Evolutionary conservation across 371 early-diverging fungal species (phyloP).

Genomic region (Mortierella sp.): DNA sequence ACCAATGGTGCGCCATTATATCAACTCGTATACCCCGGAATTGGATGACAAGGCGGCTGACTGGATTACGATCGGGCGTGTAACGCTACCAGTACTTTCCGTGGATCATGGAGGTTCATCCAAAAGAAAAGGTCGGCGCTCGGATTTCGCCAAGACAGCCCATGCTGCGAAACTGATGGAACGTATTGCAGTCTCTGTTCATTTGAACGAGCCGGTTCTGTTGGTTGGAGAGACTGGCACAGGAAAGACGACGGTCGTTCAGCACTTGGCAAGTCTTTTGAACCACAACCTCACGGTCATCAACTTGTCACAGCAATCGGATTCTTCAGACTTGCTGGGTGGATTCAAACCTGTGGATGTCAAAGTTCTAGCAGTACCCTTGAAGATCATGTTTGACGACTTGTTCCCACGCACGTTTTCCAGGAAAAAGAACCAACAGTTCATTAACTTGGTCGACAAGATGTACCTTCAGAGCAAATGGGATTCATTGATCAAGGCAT

Average conservation of each 20-base stretch:
- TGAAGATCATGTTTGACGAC: constrained; percentile 87
- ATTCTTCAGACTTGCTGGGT: constrained; percentile 97
- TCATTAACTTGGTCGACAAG: constrained; percentile 81
- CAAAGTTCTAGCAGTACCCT: constrained; percentile 79
- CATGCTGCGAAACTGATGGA: constrained; percentile 86
- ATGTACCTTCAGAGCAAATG: constrained; percentile 81
- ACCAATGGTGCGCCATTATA: constrained; percentile 77
- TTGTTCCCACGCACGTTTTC: constrained; percentile 92
- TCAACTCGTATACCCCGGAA: constrained; percentile 77
- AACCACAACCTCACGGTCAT: constrained; percentile 88
- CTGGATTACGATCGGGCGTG: constrained; percentile 75
- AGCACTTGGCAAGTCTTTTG: constrained; percentile 89
- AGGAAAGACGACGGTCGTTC: constrained; percentile 99
- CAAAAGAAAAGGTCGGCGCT: constrained; percentile 39
- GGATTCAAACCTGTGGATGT: constrained; percentile 97
- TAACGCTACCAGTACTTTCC: constrained; percentile 60
- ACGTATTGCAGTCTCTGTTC: constrained; percentile 83
- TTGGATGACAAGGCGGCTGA: constrained; percentile 58
- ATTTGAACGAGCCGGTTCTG: constrained; percentile 88
- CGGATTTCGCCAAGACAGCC: constrained; percentile 84
- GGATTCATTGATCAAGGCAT: constrained; percentile 78
- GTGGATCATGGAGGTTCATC: constrained; percentile 23
- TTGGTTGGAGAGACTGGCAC: constrained; percentile 99
- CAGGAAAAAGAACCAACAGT: constrained; percentile 84
- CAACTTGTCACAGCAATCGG: constrained; percentile 99